Base-by-base conservation (phyloP, 2,329 filamentous ascomycete species). In the Stachybotrys chartarum region DNA sequence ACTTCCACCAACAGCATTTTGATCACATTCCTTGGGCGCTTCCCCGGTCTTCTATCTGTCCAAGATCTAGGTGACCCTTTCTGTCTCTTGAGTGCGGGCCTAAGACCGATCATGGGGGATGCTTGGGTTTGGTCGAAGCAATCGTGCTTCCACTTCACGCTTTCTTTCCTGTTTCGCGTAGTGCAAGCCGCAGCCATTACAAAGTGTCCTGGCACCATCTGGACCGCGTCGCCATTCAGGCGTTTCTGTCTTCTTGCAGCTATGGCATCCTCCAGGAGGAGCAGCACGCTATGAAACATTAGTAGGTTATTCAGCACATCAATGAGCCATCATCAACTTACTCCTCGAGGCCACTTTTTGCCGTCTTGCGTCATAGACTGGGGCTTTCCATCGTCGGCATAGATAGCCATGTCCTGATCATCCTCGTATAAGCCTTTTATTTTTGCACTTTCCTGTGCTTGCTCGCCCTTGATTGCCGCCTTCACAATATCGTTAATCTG, bases 151-250 rank as follows among this genome's bases (percentile, higher is more conserved):
- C 52, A 81, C 70, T 61, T 80, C 80, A 59, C 77, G 81, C 67
- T 88, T 88, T 54, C 85, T 77, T 59, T 87, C 86, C 52, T 88
- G 69, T 65, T 88, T 88, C 49, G 85, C 85, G 62, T 88, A 88
- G 65, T 88, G 94, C 58, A 97, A 79, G 31, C 94, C 94, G 68
- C 94, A 99, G 11, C 93, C 94, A 72, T 99, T 97, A 78, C 94
- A 99, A 17, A 99, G 80, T 1, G 94, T 99, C 65, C 93, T 84
- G 44, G 94, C 94, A 52, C 93, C 94, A 70, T 97, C 94, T 11
- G 94, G 94, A 11, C 94, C 94, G 64, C 94, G 85, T 67, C 94
- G 84, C 94, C 94, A 99, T 80, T 99, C 94, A 7, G 94, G 94
- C 6, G 94, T 97, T 73, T 99, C 94, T 59, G 94, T 91, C 68